A percentile compares a stretch with the other conserved stretches of the same genome.
Evolutionary conservation across 441 rosid species (phyloP).

Genomic region (Adansonia madagascariensis): DNA sequence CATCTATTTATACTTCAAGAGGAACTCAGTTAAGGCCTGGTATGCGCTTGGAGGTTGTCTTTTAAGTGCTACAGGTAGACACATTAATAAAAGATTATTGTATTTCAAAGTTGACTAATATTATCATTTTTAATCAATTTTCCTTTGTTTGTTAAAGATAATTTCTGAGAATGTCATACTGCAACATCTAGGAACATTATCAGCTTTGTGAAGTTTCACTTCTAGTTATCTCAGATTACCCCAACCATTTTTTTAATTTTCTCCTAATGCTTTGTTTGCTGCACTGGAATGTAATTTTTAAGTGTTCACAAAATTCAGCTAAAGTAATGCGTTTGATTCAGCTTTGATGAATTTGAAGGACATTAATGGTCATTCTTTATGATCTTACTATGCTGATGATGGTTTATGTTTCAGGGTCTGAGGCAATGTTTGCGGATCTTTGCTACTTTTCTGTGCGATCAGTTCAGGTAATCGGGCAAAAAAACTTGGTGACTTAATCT

Average conservation of each 20-base stretch:
- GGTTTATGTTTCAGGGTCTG: slow-evolving; percentile 68
- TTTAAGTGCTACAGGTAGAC: slow-evolving; percentile 91
- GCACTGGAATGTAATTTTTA: not conserved
- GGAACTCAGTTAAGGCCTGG: slow-evolving; percentile 88
- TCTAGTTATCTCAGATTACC: not conserved
- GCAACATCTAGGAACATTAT: not conserved
- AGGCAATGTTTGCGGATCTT: slow-evolving; percentile 99
- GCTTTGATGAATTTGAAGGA: not conserved
- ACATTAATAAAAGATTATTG: slow-evolving; percentile 13
- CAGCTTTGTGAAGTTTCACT: not conserved
- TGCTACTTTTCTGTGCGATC: slow-evolving; percentile 97
- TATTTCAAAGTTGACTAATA: not conserved
- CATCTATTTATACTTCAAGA: slow-evolving; percentile 83
- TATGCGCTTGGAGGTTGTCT: slow-evolving; percentile 96
- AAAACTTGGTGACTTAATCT: slow-evolving; percentile 27
- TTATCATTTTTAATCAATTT: not conserved
- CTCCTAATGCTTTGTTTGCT: slow-evolving; percentile 13
- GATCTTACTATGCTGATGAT: slow-evolving; percentile 24
- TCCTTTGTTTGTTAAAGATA: not conserved
- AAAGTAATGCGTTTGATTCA: not conserved
- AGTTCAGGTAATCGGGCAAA: slow-evolving; percentile 70
- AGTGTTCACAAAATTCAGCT: not conserved
- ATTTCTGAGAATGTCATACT: not conserved
- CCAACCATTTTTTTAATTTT: not conserved
- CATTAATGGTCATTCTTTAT: not conserved